Evolutionary conservation across 1,139 yeast genomes (phyloP).

Genomic region (Geotrichum cucujoidarum): DNA sequence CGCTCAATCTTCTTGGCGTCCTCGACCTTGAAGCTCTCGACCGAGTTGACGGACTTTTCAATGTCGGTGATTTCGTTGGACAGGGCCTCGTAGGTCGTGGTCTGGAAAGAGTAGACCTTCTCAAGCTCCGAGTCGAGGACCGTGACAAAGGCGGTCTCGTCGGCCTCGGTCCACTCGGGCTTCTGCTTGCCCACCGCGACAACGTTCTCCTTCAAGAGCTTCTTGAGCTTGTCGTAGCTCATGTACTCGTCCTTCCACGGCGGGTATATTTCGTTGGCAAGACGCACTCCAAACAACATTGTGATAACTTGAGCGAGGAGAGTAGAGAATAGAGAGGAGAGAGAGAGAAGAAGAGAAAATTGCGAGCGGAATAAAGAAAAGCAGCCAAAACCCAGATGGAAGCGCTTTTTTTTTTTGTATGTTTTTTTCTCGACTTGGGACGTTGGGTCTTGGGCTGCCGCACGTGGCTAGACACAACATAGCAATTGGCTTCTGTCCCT

Average conservation of each 20-base stretch:
- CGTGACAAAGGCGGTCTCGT: slow-evolving; percentile 76
- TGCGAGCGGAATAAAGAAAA: neutral
- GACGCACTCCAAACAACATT: slow-evolving; percentile 84
- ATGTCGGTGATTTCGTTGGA: slow-evolving; percentile 58
- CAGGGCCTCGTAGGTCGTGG: slow-evolving; percentile 62
- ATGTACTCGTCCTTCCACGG: slow-evolving; percentile 89
- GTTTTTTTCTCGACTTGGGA: neutral
- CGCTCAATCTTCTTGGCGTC: slow-evolving; percentile 55
- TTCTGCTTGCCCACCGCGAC: slow-evolving; percentile 36
- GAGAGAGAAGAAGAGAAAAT: neutral
- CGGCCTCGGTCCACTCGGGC: slow-evolving; percentile 62
- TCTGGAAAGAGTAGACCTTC: slow-evolving; percentile 87
- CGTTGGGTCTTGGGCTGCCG: slow-evolving; percentile 5
- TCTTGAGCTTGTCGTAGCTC: slow-evolving; percentile 72
- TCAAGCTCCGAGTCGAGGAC: slow-evolving; percentile 82
- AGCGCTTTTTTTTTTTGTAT: neutral
- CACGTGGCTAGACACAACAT: neutral
- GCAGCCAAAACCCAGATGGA: neutral
- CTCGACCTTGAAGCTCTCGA: slow-evolving; percentile 26
- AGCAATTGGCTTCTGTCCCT: neutral
- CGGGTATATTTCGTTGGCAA: slow-evolving; percentile 72
- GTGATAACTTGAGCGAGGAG: neutral
- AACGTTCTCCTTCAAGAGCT: slow-evolving; percentile 73
- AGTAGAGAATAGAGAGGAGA: neutral
- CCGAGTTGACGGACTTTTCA: slow-evolving; percentile 43